A percentile compares a stretch with the other conserved stretches of the same genome.
phyloP scores from a whole-genome alignment of 148 eudicot species.

The Heliosperma pusillum region DNA sequence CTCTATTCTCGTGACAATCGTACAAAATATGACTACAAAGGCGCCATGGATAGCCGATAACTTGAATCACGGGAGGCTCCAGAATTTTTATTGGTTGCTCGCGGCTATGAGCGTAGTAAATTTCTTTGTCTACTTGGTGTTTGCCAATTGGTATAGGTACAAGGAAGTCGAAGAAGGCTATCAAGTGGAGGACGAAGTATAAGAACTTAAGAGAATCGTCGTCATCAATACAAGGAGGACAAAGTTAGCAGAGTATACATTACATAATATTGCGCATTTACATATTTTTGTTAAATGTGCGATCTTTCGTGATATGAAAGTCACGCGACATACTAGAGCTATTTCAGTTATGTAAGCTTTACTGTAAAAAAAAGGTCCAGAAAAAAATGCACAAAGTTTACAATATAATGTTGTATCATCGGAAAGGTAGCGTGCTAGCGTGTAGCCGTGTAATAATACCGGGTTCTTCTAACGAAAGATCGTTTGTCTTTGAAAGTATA shows the following conservation, averaged over 20 bases:
- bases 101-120: conserved; percentile 49
- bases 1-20: conserved; percentile 59
- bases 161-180: conserved; percentile 70
- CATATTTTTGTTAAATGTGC: neutral
- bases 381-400: neutral
- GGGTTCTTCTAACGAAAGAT: too few species aligned
- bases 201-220: conserved; percentile 23
- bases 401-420: too few species aligned
- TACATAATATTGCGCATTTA: conserved; percentile 13
- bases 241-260: conserved; percentile 1
- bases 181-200: conserved; percentile 34
- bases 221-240: conserved; percentile 11
- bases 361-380: neutral
- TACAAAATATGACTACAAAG: conserved; percentile 46
- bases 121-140: conserved; percentile 44
- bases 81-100: conserved; percentile 79
- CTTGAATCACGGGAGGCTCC: conserved; percentile 71
- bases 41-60: conserved; percentile 86
- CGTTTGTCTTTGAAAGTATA: too few species aligned
- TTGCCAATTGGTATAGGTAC: conserved; percentile 66
- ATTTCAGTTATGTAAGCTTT: conserved; percentile 7
- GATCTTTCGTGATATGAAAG: neutral
- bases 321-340: neutral
- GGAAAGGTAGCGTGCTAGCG: too few species aligned
- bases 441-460: too few species aligned